A percentile compares a stretch with the other conserved stretches of the same genome.
Conservation (phyloP, 352 stramenopile genomes). For the Pythium aquatile region DNA sequence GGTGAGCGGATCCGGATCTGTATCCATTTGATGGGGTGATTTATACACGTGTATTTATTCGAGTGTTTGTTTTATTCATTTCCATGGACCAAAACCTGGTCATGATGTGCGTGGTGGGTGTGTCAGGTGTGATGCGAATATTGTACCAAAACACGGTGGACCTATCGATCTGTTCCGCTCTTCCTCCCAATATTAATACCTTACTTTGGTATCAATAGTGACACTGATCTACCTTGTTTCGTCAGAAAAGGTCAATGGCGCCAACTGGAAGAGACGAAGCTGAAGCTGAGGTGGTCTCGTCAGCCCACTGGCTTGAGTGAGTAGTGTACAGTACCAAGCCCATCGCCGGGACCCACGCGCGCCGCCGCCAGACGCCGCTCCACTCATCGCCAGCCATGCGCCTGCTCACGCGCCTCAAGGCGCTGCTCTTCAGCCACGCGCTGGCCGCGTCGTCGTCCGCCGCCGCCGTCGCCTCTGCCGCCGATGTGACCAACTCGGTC, state of each 20-base stretch:
- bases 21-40: constrained; percentile 21
- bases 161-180: not conserved
- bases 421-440: constrained; percentile 21
- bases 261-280: constrained; percentile 28
- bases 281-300: constrained; percentile 1
- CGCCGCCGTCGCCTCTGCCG: not conserved
- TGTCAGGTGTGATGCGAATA: not conserved
- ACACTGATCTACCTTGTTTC: constrained; percentile 11
- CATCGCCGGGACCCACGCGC: not conserved
- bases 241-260: constrained; percentile 12
- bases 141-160: constrained; percentile 18
- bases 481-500: constrained; percentile 1
- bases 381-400: constrained; percentile 10
- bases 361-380: not conserved
- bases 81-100: not conserved
- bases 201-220: not conserved
- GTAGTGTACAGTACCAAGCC: not conserved
- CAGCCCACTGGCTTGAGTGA: constrained; percentile 3
- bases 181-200: not conserved
- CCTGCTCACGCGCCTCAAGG: constrained; percentile 15
- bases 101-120: not conserved
- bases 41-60: constrained; percentile 29
- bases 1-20: not conserved
- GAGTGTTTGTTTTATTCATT: constrained; percentile 11
- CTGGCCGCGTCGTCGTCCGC: not conserved